phyloP scores from a whole-genome alignment of 805 yeast genomes.

The Yarrowia sp. region DNA sequence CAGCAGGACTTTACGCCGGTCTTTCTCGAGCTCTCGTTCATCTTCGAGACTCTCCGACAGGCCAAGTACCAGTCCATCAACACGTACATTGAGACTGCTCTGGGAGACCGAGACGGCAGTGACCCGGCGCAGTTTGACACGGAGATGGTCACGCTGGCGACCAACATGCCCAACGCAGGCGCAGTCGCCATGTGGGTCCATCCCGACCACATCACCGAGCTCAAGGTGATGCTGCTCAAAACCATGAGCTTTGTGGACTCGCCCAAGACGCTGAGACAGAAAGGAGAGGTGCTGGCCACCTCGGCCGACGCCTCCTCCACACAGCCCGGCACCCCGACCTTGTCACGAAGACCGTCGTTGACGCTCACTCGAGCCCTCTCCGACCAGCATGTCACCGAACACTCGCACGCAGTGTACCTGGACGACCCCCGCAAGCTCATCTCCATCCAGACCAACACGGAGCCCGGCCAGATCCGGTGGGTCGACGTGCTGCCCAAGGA shows the following conservation, averaged over 20 bases:
- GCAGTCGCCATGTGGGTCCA: slow-evolving; percentile 62
- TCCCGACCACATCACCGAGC: slow-evolving; percentile 63
- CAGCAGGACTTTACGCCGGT: slow-evolving; percentile 65
- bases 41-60: slow-evolving; percentile 58
- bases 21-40: slow-evolving; percentile 64
- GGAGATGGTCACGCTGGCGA: slow-evolving; percentile 45
- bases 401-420: slow-evolving; percentile 46
- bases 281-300: slow-evolving; percentile 35
- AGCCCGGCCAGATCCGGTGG: slow-evolving; percentile 53
- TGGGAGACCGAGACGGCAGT: not conserved
- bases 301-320: not conserved
- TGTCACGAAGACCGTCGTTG: slow-evolving; percentile 24
- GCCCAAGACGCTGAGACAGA: slow-evolving; percentile 30
- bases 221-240: slow-evolving; percentile 55
- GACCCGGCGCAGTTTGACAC: slow-evolving; percentile 48
- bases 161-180: slow-evolving; percentile 49
- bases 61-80: slow-evolving; percentile 41
- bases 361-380: slow-evolving; percentile 15
- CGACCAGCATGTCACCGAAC: slow-evolving; percentile 27
- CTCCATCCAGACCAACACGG: slow-evolving; percentile 50
- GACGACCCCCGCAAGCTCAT: slow-evolving; percentile 52
- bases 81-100: slow-evolving; percentile 22
- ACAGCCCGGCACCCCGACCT: slow-evolving; percentile 16
- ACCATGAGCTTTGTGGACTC: slow-evolving; percentile 35
- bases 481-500: slow-evolving; percentile 40